Conservation (phyloP, 306 rosid genomes). For the Trichosanthes cucumerina region DNA sequence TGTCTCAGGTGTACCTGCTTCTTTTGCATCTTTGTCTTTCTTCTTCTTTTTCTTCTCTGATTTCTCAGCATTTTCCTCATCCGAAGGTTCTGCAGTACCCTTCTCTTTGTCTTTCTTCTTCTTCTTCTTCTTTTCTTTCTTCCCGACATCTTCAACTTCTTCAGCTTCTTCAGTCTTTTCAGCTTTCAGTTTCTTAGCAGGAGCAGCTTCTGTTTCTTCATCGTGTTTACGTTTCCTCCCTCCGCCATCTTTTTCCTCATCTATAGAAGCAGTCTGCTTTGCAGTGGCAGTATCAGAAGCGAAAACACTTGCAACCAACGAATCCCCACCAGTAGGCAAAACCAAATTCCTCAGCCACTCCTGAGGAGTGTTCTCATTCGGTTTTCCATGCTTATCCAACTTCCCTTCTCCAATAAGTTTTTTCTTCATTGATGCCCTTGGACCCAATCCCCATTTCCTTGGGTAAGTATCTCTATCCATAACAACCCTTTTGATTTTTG, state of each 20-base stretch:
- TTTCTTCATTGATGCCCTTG: constrained; percentile 75
- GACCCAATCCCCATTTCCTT: constrained; percentile 81
- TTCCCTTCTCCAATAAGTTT: constrained; percentile 54
- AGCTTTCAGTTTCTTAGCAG: constrained; percentile 43
- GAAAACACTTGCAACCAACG: constrained; percentile 40
- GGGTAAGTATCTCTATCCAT: constrained; percentile 91
- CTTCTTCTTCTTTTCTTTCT: constrained; percentile 42
- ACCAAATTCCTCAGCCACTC: constrained; percentile 64
- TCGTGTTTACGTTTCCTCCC: constrained; percentile 39
- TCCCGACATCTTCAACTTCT: constrained; percentile 25
- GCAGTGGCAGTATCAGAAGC: constrained; percentile 31
- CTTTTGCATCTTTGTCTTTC: constrained; percentile 46
- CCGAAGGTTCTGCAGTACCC: constrained; percentile 11
- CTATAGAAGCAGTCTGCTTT: constrained; percentile 4
- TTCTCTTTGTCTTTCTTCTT: constrained; percentile 44
- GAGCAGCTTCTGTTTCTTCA: constrained; percentile 25
- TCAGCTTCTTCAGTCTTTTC: constrained; percentile 13
- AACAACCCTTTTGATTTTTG: constrained; percentile 77
- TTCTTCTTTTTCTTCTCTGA: constrained; percentile 69
- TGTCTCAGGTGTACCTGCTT: constrained; percentile 26
- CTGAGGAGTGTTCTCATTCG: constrained; percentile 48
- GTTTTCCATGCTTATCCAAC: constrained; percentile 68
- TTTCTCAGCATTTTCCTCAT: constrained; percentile 37
- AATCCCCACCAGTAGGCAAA: constrained; percentile 54
- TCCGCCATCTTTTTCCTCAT: constrained; percentile 21